Evolutionary conservation across 2,329 filamentous ascomycete species (phyloP), one percentile per base, ranked within the genome.

Genomic region (Arthrobotrys musiformis): DNA sequence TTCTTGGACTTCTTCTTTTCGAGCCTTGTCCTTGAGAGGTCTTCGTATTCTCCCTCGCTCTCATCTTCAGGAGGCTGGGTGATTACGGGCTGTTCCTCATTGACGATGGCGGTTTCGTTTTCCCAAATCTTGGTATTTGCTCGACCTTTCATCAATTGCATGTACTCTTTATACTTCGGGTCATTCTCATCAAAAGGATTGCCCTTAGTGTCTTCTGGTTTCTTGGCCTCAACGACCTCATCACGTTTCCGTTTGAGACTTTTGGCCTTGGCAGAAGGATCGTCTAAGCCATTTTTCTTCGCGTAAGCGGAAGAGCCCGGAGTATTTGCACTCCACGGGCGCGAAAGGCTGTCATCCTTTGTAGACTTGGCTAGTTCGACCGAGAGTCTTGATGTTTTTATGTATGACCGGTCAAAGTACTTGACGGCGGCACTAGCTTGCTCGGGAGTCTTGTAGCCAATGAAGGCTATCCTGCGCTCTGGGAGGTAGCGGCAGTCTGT

Each of bases 381-480:
- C 30, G 88, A 88, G 81, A 99, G 93, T 86, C 91, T 96, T 72
- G 94, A 97, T 92, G 97, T 95, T 81, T 93, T 93, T 81, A 99
- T 93, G 84, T 93, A 99, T 79, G 94, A 91, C 83, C 89, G 93
- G 86, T 99, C 94, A 87, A 97, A 97, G 86, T 97, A 97, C 84
- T 92, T 94, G 83, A 96, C 92, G 50, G 95, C 94, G 82, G 90
- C 89, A 70, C 89, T 86, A 70, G 95, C 95, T 82, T 93, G 91
- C 78, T 94, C 89, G 13, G 91, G 86, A 62, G 89, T 92, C 85
- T 92, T 94, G 87, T 94, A 98, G 79, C 95, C 95, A 76, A 99
- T 90, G 87, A 97, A 99, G 81, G 94, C 95, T 84, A 99, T 97
- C 80, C 94, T 89, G 81, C 95, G 90, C 82, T 93, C 90, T 4